Evolutionary conservation across 139 green algal genomes (phyloP), one percentile per base, ranked within the genome.

Genomic region (Prasinococcaceae sp.): DNA sequence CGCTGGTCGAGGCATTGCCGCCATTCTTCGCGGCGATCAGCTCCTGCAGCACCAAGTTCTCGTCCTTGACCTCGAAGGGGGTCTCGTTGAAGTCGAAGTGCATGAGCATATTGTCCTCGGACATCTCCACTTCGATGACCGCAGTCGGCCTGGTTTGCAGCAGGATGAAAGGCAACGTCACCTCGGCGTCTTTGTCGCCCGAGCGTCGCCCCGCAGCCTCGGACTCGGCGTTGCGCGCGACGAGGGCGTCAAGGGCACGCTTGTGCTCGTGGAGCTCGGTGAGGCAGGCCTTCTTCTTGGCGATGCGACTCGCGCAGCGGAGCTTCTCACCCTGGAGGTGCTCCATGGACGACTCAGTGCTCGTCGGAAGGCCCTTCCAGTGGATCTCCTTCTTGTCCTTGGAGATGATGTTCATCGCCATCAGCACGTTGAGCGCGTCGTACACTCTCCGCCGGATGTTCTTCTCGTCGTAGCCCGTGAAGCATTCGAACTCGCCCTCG

Each of bases 391-490:
- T 95, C 62, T 90, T 88, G 47, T 88, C 79, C 65, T 92, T 95
- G 41, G 58, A 47, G 30, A 96, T 94, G 43, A 94, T 84, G 59
- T 86, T 77, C 50, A 94, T 81, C 3, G 88, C 88, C 72, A 92
- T 85, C 10, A 98, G 76, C 55, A 98, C 90, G 63, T 98, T 98
- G 29, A 98, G 79, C 0, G 88, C 90, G 53, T 98, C 90, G 53
- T 98, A 98, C 50, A 96, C 90, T 0, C 90, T 78, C 19, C 89
- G 73, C 33, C 84, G 62, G 42, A 94, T 86, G 65, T 94, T 94
- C 64, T 94, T 94, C 68, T 94, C 84, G 50, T 94, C 84, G 35
- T 75, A 79, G 14, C n/a, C n/a, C n/a, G n/a, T n/a, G n/a, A n/a
- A n/a, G n/a, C n/a, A n/a, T n/a, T n/a, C n/a, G n/a, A n/a, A n/a